Evolutionary conservation across 768 basidiomycete species (phyloP).

Genomic region (Rhizopogon vesiculosus): DNA sequence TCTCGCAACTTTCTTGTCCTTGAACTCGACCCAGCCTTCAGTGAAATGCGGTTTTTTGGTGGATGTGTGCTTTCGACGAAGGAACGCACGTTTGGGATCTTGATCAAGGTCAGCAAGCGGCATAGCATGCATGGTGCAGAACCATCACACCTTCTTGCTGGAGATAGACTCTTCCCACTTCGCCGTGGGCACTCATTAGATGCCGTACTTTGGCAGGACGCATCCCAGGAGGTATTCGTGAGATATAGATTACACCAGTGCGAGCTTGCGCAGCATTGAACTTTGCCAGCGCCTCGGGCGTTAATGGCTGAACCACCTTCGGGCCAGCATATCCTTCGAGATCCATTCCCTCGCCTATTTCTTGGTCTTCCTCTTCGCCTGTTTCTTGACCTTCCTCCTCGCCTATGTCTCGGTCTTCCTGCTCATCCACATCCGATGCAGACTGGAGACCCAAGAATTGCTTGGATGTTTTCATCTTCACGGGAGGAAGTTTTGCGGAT

Average conservation of each 20-base stretch:
- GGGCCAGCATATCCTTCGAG: constrained; percentile 56
- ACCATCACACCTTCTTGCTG: constrained; percentile 73
- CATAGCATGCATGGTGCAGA: neutral
- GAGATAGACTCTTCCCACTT: constrained; percentile 88
- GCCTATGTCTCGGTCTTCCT: constrained; percentile 24
- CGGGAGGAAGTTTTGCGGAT: neutral
- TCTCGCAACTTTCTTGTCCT: constrained; percentile 87
- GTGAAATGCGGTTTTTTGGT: constrained; percentile 86
- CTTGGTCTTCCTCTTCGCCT: constrained; percentile 22
- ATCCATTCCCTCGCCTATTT: constrained; percentile 47
- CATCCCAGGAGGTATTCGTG: constrained; percentile 97
- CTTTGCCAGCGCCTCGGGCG: constrained; percentile 66
- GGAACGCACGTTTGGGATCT: constrained; percentile 88
- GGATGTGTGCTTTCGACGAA: constrained; percentile 73
- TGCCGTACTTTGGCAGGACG: constrained; percentile 94
- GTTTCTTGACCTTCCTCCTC: constrained; percentile 28
- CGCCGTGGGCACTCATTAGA: constrained; percentile 85
- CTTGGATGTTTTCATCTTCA: neutral
- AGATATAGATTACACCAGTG: constrained; percentile 91
- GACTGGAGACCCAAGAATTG: neutral
- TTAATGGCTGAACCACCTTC: constrained; percentile 68
- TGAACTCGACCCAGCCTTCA: constrained; percentile 99
- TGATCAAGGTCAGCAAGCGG: constrained; percentile 1
- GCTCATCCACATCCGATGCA: constrained; percentile 3
- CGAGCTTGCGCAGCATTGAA: constrained; percentile 70